Conservation (phyloP, 345 rosid genomes). For the Gossypium longicalyx region DNA sequence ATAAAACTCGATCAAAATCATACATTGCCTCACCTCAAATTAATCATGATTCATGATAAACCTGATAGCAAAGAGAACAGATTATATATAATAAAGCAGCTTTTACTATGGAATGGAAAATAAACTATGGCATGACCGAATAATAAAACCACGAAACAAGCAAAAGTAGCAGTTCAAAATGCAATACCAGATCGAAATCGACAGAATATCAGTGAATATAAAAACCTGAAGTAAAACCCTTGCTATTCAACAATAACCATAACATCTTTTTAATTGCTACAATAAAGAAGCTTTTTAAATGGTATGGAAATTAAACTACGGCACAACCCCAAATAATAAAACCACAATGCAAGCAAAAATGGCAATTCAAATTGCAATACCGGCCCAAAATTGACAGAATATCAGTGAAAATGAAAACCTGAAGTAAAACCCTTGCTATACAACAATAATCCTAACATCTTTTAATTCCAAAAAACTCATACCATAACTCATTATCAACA, state of each 20-base stretch:
- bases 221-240: not conserved
- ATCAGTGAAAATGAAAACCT: not conserved
- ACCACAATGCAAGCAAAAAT: not conserved
- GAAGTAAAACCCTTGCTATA: not conserved
- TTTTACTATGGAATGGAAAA: not conserved
- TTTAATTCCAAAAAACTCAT: not conserved
- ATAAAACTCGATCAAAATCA: not conserved
- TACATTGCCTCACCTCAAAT: not conserved
- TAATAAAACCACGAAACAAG: not conserved
- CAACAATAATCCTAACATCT: not conserved
- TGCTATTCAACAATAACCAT: not conserved
- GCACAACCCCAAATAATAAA: not conserved
- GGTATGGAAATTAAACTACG: not conserved
- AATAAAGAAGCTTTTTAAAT: not conserved
- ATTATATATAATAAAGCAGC: not conserved
- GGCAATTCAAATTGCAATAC: not conserved
- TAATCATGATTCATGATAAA: not conserved
- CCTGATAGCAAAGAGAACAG: not conserved
- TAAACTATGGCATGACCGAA: not conserved
- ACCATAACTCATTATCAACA: not conserved
- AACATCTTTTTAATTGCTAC: not conserved
- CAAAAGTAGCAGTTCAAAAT: not conserved
- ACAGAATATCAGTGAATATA: not conserved
- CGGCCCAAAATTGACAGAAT: not conserved
- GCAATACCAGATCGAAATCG: not conserved